phyloP scores from a whole-genome alignment of 441 rosid genomes.

The Erysimum cheiri region DNA sequence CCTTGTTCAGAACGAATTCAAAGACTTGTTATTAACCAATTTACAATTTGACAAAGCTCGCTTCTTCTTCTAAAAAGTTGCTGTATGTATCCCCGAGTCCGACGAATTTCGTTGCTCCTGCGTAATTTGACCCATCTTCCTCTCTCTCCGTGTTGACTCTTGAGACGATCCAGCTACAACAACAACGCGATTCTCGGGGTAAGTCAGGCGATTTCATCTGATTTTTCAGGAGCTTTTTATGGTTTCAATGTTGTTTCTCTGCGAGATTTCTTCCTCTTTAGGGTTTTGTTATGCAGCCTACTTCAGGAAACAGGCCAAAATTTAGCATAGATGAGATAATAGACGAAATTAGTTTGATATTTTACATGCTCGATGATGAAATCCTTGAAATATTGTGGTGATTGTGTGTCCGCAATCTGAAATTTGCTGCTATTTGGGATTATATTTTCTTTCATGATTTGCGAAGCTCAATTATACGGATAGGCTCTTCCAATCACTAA shows the following conservation, averaged over 20 bases:
- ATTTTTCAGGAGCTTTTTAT: background rate
- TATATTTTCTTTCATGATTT: background rate
- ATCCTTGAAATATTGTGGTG: background rate
- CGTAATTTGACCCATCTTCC: background rate
- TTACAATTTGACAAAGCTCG: background rate
- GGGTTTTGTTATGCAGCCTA: constrained; percentile 20
- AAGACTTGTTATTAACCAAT: background rate
- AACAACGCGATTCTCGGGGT: constrained; percentile 29
- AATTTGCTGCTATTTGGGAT: background rate
- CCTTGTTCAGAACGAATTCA: background rate
- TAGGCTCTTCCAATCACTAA: background rate
- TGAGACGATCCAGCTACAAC: constrained; percentile 15
- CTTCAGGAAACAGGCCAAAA: background rate
- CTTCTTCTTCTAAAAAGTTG: background rate
- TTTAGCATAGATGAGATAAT: background rate
- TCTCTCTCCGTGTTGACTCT: constrained; percentile 39
- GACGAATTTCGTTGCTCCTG: background rate
- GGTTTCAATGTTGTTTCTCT: background rate
- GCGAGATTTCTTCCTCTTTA: background rate
- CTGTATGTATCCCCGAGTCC: background rate
- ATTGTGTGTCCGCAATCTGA: constrained; percentile 17
- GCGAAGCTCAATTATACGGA: background rate
- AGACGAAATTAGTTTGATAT: background rate
- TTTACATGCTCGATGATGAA: constrained; percentile 4
- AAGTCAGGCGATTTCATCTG: constrained; percentile 27